Percentiles rank a stretch among this genome's conserved stretches.
phyloP scores from a whole-genome alignment of 345 rosid genomes.

The Corchorus olitorius region DNA sequence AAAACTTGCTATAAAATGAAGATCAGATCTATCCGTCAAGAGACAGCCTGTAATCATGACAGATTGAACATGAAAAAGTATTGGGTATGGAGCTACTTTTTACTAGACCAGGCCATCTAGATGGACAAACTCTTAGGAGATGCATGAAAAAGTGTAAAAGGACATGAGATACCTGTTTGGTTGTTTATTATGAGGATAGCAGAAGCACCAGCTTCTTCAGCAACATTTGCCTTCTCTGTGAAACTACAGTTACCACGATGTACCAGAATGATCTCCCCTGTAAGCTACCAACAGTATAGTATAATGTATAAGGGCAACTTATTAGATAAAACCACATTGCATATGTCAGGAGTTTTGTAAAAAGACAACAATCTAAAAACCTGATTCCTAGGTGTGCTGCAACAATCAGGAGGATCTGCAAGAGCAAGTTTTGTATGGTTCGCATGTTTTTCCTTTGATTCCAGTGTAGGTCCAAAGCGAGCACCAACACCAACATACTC shows the following conservation, averaged over 20 bases:
- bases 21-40: not conserved
- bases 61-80: not conserved
- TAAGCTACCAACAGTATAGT: constrained; percentile 42
- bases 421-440: constrained; percentile 44
- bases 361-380: constrained; percentile 32
- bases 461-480: constrained; percentile 73
- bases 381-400: constrained; percentile 53
- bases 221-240: constrained; percentile 57
- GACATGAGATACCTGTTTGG: constrained; percentile 43
- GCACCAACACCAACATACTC: constrained; percentile 86
- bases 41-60: not conserved
- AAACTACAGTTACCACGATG: constrained; percentile 76
- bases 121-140: constrained; percentile 3
- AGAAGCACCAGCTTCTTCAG: constrained; percentile 61
- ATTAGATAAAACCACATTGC: not conserved
- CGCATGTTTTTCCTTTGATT: constrained; percentile 68
- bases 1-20: not conserved
- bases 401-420: constrained; percentile 74
- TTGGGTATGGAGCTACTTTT: not conserved
- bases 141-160: not conserved
- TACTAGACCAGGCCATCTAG: constrained; percentile 10
- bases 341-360: constrained; percentile 6
- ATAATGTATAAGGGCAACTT: not conserved
- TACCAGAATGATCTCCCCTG: constrained; percentile 50
- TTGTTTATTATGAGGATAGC: constrained; percentile 69